phyloP scores from a whole-genome alignment of 345 rosid species.

The Brassica rapa region DNA sequence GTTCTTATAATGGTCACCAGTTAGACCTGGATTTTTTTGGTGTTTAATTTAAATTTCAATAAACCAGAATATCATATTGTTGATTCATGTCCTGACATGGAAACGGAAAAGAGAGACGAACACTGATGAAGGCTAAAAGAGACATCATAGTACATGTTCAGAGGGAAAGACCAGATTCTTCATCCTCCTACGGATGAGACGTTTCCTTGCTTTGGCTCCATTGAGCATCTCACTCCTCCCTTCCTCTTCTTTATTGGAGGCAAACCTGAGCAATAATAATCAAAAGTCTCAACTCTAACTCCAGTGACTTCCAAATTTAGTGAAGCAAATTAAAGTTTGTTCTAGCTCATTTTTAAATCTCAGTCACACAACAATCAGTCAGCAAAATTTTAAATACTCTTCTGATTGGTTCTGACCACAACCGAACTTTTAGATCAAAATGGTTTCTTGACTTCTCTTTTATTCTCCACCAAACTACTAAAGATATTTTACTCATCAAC shows the following conservation, averaged over 20 bases:
- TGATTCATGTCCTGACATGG: constrained; percentile 29
- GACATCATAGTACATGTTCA: not conserved
- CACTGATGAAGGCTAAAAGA: constrained; percentile 18
- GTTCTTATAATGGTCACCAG: too few species aligned
- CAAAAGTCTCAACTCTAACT: not conserved
- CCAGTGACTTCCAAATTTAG: not conserved
- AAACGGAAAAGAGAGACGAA: not conserved
- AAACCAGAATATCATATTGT: constrained; percentile 20
- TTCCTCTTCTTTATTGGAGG: constrained; percentile 50
- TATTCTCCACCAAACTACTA: not conserved
- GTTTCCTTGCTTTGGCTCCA: constrained; percentile 42
- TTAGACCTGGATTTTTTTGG: not conserved
- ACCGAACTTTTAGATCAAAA: not conserved
- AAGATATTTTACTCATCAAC: too few species aligned
- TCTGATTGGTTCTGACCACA: not conserved
- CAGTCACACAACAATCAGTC: constrained; percentile 18
- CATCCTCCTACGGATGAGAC: not conserved
- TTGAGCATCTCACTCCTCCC: constrained; percentile 63
- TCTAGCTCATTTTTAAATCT: not conserved
- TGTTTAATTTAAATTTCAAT: constrained; percentile 29
- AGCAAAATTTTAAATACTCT: not conserved
- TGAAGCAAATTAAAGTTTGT: not conserved
- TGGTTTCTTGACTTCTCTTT: not conserved
- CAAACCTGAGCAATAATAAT: constrained; percentile 52
- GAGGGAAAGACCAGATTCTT: constrained; percentile 69